Evolutionary conservation across 1,284 basidiomycete genomes (phyloP), one percentile per base, ranked within the genome.

Genomic region (Fomitiporia mediterranea): DNA sequence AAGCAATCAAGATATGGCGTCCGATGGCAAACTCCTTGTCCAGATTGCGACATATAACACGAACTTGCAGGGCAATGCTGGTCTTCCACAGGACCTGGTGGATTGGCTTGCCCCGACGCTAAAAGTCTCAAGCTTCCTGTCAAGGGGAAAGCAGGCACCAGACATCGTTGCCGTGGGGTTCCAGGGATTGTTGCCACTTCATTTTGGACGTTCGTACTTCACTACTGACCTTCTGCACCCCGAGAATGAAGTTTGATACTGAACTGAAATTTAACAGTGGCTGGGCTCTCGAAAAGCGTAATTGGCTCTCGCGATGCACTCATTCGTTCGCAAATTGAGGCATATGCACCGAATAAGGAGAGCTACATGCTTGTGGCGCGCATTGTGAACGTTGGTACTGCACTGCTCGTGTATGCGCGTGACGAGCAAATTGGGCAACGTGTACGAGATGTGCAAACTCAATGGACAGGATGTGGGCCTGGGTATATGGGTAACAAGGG

Each of bases 401-500:
- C 89, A 0, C 68, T 93, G 54, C 75, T 92, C 15, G 84, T 95
- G 7, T 95, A 92, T 68, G 90, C 82, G 2, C 80, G 79, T 25
- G 88, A 94, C 63, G 81, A 81, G 43, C 77, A 79, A 1, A 65
- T 91, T 53, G 84, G 81, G 7, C 76, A 79, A 34, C 75, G 69
- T 27, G 74, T 89, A 4, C 74, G 75, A 53, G 82, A 89, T 64
- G 82, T 91, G 17, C 78, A 90, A 64, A 87, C 86, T 21, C 73
- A 79, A 55, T 89, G 88, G 88, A 87, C 84, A 0, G 84, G 88
- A 1, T 83, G 78, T 62, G 89, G 90, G 1, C 86, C 84, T 15
- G 74, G 69, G 17, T 89, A 79, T 61, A 90, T 98, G 89, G 93
- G 93, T 9, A 98, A 98, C 74, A 99, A 99, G 71, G 94, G 93